Base-by-base conservation (phyloP, 169 alveolate species). In the Plasmodium relictum region DNA sequence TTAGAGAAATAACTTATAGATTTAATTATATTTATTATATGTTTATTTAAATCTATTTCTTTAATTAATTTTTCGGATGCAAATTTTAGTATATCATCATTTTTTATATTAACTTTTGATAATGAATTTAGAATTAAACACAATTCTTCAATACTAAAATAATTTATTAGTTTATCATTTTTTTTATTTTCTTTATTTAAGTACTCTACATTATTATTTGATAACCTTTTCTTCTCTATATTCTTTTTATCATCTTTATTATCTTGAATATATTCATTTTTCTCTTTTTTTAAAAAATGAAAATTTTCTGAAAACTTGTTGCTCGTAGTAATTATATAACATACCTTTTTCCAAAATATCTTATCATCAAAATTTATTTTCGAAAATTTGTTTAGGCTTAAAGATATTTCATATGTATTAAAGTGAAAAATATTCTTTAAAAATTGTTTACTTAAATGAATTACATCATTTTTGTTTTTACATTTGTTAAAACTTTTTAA, bases 91-190 rank as follows among this genome's bases (percentile, higher is more conserved):
- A 85, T 70, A n/a, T 70, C 70, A 0, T 85, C 78, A 73, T 85
- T 85, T 52, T 45, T 42, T 41, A 85, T 59, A 37, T 85, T 85
- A 4, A 70, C 92, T 18, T 85, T 85, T 22, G 92, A 50, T 50
- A 85, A 24, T 6, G 92, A 78, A 39, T 85, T 85, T 2, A 85
- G 63, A 20, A 85, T 20, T 24, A 85, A 63, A 63, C 92, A 85
- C 39, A 85, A 31, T 26, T 85, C 92, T 20, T 85, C 92, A 18
- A 70, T 58, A 41, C 39, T 85, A 63, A 85, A 85, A 6, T 56
- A 37, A 18, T 70, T 12, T 10, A 58, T 16, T 12, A 54, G 4
- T 66, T 68, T 68, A 50, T 50, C 72, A 24, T 20, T 62, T n/a
- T 22, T 42, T 6, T 20, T 52, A 50, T 50, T 22, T n/a, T 50